Evolutionary conservation across 345 rosid species (phyloP), one percentile per base, ranked within the genome.

Genomic region (Ailanthus altissimus): DNA sequence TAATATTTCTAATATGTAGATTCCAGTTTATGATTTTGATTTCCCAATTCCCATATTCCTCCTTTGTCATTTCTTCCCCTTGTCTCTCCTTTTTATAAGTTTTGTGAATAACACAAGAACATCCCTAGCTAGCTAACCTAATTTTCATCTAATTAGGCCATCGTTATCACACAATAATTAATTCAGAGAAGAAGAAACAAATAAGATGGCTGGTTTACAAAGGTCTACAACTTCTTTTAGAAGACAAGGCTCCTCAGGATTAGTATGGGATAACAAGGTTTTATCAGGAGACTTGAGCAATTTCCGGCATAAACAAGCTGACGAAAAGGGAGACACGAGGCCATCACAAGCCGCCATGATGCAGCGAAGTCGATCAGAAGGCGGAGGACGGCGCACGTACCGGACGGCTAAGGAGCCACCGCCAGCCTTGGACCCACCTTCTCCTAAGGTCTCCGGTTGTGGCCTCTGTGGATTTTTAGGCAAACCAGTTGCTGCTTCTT

Each of bases 221-320:
- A 91, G 98, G 82, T 94, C 97, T 1, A 84, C 83, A 13, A 83
- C 88, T 50, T 94, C 98, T 40, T 94, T 91, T 69, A 82, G 98
- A 77, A 89, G 98, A 73, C 94, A 92, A 79, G 98, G 98, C 43
- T 94, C 97, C 0, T 94, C 97, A 0, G 98, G 98, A 3, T 76
- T 90, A 23, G 83, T 91, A 1, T 94, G 98, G 98, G 89, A 90
- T 50, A 93, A 90, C 81, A 87, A 85, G 78, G 73, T 82, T 77
- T 64, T 89, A 42, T 78, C 87, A 6, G 90, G 87, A 54, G 94
- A 86, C 2, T 70, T 70, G 25, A 69, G 46, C 80, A 71, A 64
- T 59, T 53, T 46, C 75, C 60, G 78, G 26, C 49, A 28, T 20
- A 59, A 59, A 12, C 67, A 71, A 11, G 23, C 43, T 6, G 15